A percentile compares a stretch with the other conserved stretches of the same genome.
Evolutionary conservation across 441 rosid genomes (phyloP).

Genomic region (Sinapis alba): DNA sequence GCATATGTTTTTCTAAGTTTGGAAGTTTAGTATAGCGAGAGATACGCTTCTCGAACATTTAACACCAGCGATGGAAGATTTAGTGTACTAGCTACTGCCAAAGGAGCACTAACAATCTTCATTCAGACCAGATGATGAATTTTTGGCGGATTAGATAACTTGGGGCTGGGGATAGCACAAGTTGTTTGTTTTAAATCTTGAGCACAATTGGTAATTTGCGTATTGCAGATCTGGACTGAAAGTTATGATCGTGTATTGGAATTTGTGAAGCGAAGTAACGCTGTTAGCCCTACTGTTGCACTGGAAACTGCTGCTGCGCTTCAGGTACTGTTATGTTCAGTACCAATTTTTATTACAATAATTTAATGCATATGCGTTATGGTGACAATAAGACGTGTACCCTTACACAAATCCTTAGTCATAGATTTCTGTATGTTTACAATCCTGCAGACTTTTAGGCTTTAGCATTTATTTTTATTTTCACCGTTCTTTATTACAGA

Average conservation of each 20-base stretch:
- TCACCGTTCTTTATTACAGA: constrained; percentile 49
- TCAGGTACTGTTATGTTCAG: constrained; percentile 68
- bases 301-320: constrained; percentile 96
- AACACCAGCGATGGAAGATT: not conserved
- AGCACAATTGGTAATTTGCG: constrained; percentile 20
- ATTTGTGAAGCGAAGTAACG: constrained; percentile 94
- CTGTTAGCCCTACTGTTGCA: constrained; percentile 95
- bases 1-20: constrained; percentile 8
- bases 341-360: not conserved
- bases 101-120: constrained; percentile 9
- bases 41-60: constrained; percentile 12
- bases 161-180: not conserved
- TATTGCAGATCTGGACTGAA: constrained; percentile 78
- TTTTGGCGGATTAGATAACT: not conserved
- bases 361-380: not conserved
- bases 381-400: constrained; percentile 9
- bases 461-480: not conserved
- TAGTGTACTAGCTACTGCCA: constrained; percentile 7
- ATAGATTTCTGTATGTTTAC: constrained; percentile 9
- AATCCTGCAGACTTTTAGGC: constrained; percentile 9
- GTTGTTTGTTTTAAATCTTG: not conserved
- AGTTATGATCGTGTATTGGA: constrained; percentile 93
- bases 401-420: constrained; percentile 9
- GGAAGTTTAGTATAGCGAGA: constrained; percentile 5
- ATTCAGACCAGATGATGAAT: not conserved